phyloP scores from a whole-genome alignment of 1,139 yeast species.

The Nakaseomyces sp. region DNA sequence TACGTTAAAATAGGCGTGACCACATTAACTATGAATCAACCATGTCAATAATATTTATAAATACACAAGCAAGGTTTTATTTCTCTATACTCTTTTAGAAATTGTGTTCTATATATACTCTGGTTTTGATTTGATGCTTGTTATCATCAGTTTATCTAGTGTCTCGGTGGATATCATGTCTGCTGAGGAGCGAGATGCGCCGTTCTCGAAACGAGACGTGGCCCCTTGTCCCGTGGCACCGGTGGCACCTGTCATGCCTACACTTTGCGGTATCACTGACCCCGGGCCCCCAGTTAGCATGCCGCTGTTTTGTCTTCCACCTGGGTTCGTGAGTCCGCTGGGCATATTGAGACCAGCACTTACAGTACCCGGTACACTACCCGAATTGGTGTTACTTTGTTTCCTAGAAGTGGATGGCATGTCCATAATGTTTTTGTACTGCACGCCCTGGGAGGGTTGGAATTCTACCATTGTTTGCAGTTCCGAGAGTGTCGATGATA shows the following conservation, averaged over 20 bases:
- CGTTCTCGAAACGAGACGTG: conserved; percentile 9
- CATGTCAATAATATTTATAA: too few species aligned
- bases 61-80: too few species aligned
- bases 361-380: conserved; percentile 12
- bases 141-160: conserved; percentile 26
- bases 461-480: conserved; percentile 25
- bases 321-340: conserved; percentile 9
- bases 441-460: conserved; percentile 31
- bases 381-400: not conserved
- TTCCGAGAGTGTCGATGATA: conserved; percentile 21
- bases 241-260: conserved; percentile 2
- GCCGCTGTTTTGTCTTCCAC: conserved; percentile 6
- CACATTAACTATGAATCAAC: too few species aligned
- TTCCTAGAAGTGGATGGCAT: conserved; percentile 6
- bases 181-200: conserved; percentile 5
- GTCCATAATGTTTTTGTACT: conserved; percentile 15
- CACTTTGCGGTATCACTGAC: not conserved
- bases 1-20: too few species aligned
- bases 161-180: conserved; percentile 21
- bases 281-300: conserved; percentile 7
- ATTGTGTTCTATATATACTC: conserved; percentile 22
- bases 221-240: conserved; percentile 7
- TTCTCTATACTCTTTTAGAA: too few species aligned
- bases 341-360: conserved; percentile 13
- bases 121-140: conserved; percentile 29